Evolutionary conservation across 1,139 yeast genomes (phyloP).

Genomic region (Geotrichum fermentans): DNA sequence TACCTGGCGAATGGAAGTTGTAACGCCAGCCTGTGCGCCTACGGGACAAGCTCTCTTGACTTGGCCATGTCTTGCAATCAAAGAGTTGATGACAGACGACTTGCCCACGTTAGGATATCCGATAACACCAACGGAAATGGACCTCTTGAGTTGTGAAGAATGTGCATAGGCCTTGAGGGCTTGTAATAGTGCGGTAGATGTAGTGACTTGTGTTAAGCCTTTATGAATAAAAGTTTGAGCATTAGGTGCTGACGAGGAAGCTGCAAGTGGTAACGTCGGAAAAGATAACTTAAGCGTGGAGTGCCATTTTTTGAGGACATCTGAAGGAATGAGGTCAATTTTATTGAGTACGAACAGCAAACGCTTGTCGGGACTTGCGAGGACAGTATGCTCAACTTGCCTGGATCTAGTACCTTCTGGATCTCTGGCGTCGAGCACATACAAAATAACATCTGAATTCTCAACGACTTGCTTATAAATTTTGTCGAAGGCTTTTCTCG

Average conservation of each 20-base stretch:
- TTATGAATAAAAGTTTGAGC: constrained; percentile 71
- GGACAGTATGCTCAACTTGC: constrained; percentile 84
- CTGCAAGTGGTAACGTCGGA: constrained; percentile 83
- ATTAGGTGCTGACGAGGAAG: constrained; percentile 51
- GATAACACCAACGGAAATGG: constrained; percentile 92
- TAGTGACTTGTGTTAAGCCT: constrained; percentile 57
- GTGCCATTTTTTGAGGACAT: constrained; percentile 80
- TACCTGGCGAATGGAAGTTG: constrained; percentile 85
- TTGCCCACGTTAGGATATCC: constrained; percentile 97
- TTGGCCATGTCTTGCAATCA: constrained; percentile 66
- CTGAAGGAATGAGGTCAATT: constrained; percentile 85
- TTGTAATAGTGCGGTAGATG: constrained; percentile 70
- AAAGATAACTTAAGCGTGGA: constrained; percentile 71
- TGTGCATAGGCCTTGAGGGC: constrained; percentile 82
- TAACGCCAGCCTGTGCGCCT: constrained; percentile 97
- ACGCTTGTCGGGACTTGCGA: constrained; percentile 77
- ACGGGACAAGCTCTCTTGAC: constrained; percentile 79
- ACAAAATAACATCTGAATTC: constrained; percentile 81
- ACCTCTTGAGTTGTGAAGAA: constrained; percentile 78
- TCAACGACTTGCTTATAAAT: constrained; percentile 84
- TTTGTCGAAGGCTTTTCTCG: constrained; percentile 69
- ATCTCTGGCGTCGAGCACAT: constrained; percentile 94
- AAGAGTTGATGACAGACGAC: constrained; percentile 87
- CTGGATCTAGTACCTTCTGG: constrained; percentile 93
- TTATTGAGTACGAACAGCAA: constrained; percentile 81